These are phyloP conservation scores for Ceratocystis variospora DNA, from an alignment of 2,329 filamentous ascomycete genomes.

Conservation along the genomic window DNA sequence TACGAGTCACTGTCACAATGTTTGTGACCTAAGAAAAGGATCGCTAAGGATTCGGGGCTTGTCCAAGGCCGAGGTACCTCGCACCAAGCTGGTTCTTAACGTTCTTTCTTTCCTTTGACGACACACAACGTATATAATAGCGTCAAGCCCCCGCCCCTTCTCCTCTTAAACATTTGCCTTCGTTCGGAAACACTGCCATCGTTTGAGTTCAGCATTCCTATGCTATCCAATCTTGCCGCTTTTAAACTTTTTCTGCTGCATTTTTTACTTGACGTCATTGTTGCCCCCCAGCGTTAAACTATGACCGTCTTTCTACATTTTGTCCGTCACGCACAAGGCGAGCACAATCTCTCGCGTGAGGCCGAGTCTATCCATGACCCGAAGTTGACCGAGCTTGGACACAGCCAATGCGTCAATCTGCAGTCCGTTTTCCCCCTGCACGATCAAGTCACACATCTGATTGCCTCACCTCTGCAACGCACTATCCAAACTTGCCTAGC, in stretches of 20 bases:
- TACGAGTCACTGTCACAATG: too few species aligned
- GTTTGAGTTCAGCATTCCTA: background rate
- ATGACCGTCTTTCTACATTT: constrained; percentile 48
- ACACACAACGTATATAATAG: too few species aligned
- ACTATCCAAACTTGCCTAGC: constrained; percentile 66
- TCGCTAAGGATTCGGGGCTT: background rate
- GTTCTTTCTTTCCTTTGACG: too few species aligned
- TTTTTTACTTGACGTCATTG: background rate
- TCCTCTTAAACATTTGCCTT: background rate
- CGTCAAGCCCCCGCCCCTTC: background rate
- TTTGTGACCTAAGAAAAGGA: background rate
- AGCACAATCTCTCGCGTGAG: constrained; percentile 59
- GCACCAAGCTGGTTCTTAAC: background rate
- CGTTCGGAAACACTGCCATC: too few species aligned
- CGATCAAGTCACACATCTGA: constrained; percentile 50
- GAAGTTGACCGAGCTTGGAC: constrained; percentile 59
- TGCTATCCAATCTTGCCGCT: background rate
- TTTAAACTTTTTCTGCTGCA: background rate
- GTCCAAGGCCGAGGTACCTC: background rate
- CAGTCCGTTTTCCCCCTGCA: constrained; percentile 50
- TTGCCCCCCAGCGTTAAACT: background rate
- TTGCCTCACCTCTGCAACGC: constrained; percentile 66
- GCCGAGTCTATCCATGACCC: constrained; percentile 69
- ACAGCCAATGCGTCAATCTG: constrained; percentile 57
- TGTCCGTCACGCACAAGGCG: constrained; percentile 63